Evolutionary conservation across 176 grass and related monocot species (phyloP).

Genomic region (Musa beccarii): DNA sequence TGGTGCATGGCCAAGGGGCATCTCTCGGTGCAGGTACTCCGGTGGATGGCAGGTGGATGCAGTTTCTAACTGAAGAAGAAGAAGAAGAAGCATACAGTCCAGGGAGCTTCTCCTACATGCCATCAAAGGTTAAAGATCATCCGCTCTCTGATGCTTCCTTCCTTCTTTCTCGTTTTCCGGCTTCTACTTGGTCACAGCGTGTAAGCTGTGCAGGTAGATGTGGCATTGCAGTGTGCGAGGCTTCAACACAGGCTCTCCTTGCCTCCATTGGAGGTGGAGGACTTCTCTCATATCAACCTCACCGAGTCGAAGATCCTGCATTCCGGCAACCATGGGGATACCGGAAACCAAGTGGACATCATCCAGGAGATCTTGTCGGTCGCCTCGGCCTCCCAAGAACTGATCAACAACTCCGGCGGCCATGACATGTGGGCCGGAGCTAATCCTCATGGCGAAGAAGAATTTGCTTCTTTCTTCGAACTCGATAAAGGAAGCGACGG

Average conservation of each 20-base stretch:
- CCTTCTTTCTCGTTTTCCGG: no score
- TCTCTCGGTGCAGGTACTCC: slow-evolving; percentile 5
- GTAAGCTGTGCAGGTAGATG: slow-evolving; percentile 53
- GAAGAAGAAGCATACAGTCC: slow-evolving; percentile 42
- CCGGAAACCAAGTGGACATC: slow-evolving; percentile 49
- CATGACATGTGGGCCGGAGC: slow-evolving; percentile 47
- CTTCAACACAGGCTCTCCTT: slow-evolving; percentile 76
- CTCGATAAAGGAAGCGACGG: slow-evolving; percentile 26
- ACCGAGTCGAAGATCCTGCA: slow-evolving; percentile 30
- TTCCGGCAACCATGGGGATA: slow-evolving; percentile 21
- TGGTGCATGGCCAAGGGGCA: slow-evolving; percentile 6
- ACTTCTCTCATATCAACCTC: slow-evolving; percentile 48
- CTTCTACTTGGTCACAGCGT: no score
- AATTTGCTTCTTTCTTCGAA: slow-evolving; percentile 41
- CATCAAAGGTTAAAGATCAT: slow-evolving; percentile 47
- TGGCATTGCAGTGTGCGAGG: slow-evolving; percentile 80
- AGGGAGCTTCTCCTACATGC: slow-evolving; percentile 44
- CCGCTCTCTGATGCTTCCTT: no score
- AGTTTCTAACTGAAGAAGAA: slow-evolving; percentile 67
- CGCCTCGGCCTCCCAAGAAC: slow-evolving; percentile 58
- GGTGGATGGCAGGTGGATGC: slow-evolving; percentile 55
- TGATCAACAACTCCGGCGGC: slow-evolving; percentile 50
- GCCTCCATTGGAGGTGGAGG: slow-evolving; percentile 65
- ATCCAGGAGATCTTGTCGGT: slow-evolving; percentile 58
- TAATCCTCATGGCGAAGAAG: slow-evolving; percentile 38